These are phyloP conservation scores for Sistotremastrum suecicum DNA, from an alignment of 768 basidiomycete species.

Conservation along the genomic window DNA sequence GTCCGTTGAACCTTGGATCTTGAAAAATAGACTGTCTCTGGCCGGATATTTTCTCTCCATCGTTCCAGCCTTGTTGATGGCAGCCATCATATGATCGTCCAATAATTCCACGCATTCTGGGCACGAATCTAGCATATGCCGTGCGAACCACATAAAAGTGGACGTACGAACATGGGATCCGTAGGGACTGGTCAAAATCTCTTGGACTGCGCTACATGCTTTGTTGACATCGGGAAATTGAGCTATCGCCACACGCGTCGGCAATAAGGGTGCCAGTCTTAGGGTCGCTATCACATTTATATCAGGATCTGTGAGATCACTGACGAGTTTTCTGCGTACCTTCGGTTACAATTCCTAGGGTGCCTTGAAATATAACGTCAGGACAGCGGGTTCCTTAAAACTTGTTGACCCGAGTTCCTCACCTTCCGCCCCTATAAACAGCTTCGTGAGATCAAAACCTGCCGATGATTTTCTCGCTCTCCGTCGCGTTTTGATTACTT, in stretches of 20 bases:
- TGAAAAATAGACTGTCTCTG: constrained; percentile 70
- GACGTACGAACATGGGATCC: constrained; percentile 39
- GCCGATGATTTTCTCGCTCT: constrained; percentile 75
- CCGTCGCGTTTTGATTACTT: constrained; percentile 79
- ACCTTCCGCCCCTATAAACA: constrained; percentile 75
- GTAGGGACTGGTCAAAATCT: constrained; percentile 58
- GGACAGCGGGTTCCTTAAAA: not conserved
- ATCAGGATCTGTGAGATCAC: not conserved
- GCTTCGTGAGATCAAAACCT: constrained; percentile 72
- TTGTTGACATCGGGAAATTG: constrained; percentile 64
- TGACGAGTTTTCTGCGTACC: constrained; percentile 21
- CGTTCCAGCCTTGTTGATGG: constrained; percentile 41
- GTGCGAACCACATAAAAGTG: not conserved
- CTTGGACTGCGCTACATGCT: constrained; percentile 63
- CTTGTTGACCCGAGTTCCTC: constrained; percentile 1
- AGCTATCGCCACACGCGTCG: constrained; percentile 71
- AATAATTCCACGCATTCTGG: constrained; percentile 77
- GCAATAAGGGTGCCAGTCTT: constrained; percentile 65
- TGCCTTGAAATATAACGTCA: constrained; percentile 25
- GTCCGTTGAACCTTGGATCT: constrained; percentile 62
- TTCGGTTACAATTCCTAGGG: constrained; percentile 84
- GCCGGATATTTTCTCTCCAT: constrained; percentile 42
- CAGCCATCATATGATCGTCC: constrained; percentile 55
- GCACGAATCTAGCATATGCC: not conserved
- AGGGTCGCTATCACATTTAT: constrained; percentile 47